phyloP scores from a whole-genome alignment of 345 rosid genomes.

The rapeseed (Brassica napus) region DNA sequence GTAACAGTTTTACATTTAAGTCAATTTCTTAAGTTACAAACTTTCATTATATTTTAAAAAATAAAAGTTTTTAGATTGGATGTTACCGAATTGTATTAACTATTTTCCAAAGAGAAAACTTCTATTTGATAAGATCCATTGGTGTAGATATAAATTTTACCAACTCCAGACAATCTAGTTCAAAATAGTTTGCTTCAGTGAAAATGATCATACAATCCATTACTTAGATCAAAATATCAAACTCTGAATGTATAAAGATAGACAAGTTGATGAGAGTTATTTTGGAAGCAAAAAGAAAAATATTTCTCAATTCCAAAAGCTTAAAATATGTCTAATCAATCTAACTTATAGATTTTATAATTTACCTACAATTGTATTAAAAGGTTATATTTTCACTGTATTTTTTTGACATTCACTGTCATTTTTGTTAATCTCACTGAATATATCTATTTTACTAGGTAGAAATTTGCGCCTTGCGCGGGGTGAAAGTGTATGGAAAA shows the following conservation, averaged over 20 bases:
- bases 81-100: background rate
- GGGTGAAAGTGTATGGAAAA: no score
- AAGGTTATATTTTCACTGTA: background rate
- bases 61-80: background rate
- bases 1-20: background rate
- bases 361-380: background rate
- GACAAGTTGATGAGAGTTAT: background rate
- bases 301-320: background rate
- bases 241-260: background rate
- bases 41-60: background rate
- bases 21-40: background rate
- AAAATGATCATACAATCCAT: background rate
- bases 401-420: background rate
- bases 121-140: no score
- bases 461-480: no score
- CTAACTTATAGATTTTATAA: background rate
- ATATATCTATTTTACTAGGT: no score
- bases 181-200: background rate
- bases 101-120: no score
- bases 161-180: background rate
- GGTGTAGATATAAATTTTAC: no score
- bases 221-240: background rate
- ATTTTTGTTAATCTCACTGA: background rate
- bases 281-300: no score
- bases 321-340: background rate